phyloP scores from a whole-genome alignment of 208 protist species.

The Naegleria fowleri region DNA sequence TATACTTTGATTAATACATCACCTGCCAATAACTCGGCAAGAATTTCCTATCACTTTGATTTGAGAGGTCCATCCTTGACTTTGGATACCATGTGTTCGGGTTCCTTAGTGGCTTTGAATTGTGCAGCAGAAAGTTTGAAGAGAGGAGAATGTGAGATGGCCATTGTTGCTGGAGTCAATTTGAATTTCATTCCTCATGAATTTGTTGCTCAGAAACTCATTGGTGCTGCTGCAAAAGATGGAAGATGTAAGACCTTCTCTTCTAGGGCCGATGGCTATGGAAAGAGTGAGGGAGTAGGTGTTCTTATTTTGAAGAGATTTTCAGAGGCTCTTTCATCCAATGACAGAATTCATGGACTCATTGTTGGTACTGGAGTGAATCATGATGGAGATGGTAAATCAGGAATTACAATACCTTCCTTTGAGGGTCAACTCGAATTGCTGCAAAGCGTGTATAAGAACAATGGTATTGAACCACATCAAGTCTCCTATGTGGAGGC shows the following conservation, averaged over 20 bases:
- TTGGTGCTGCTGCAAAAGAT: slow-evolving; percentile 28
- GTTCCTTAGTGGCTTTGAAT: slow-evolving; percentile 57
- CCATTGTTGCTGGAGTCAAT: slow-evolving; percentile 43
- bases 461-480: slow-evolving; percentile 30
- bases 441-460: slow-evolving; percentile 24
- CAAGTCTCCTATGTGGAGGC: slow-evolving; percentile 49
- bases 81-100: slow-evolving; percentile 65
- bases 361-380: slow-evolving; percentile 49
- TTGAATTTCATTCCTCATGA: slow-evolving; percentile 39
- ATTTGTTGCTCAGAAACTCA: not conserved
- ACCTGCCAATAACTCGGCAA: not conserved
- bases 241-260: slow-evolving; percentile 63
- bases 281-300: slow-evolving; percentile 52
- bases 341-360: not conserved
- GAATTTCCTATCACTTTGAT: slow-evolving; percentile 53
- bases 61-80: slow-evolving; percentile 51
- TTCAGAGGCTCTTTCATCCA: not conserved
- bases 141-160: slow-evolving; percentile 19
- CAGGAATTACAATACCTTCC: slow-evolving; percentile 39
- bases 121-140: slow-evolving; percentile 42
- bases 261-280: slow-evolving; percentile 59
- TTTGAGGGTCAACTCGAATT: slow-evolving; percentile 39
- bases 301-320: slow-evolving; percentile 50
- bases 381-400: slow-evolving; percentile 49
- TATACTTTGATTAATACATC: not conserved